Evolutionary conservation across 768 basidiomycete genomes (phyloP), one percentile per base, ranked within the genome.

Genomic region (Pholiota conissans): DNA sequence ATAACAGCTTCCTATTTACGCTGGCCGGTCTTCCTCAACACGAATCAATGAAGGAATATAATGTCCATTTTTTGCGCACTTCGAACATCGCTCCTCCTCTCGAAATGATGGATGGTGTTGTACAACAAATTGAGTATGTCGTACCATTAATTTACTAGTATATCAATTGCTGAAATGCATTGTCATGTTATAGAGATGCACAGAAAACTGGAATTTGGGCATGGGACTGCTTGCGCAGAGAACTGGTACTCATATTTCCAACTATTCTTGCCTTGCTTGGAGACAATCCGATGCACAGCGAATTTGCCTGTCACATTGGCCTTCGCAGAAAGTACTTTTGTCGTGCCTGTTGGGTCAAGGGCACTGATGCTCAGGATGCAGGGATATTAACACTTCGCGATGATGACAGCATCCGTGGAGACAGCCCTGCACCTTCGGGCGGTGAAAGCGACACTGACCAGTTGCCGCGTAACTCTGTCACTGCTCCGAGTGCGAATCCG

Each of bases 241-340:
- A 76, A 52, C 48, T 55, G 0, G 65, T 73, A 1, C 61, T 76
- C 3, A 28, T 76, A 0, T 62, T 76, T 40, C 69, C 70, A 0
- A 49, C 28, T 3, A 59, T 74, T 4, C 61, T 76, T 0, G 73
- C 72, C 0, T 29, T 78, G 13, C 65, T 74, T 0, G 79, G 78
- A 0, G 76, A 82, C 57, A 80, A 82, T 58, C 79, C 50, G 13
- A 52, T 52, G 50, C 50, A 35, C 16, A 73, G 77, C 45, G 75
- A 80, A 61, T 63, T 80, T 57, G 71, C 77, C 0, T 79, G 72
- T 48, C 81, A 82, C 49, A 71, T 79, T 55, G 79, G 76, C 0
- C 55, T 76, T 8, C 53, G 46, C 0, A 76, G 71, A 0, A 75
- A 73, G 27, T 68, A 64, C 26, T 78, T 79, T 60, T 82, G 80